phyloP scores from a whole-genome alignment of 2,329 filamentous ascomycete genomes.

The Phialophora verrucosa region DNA sequence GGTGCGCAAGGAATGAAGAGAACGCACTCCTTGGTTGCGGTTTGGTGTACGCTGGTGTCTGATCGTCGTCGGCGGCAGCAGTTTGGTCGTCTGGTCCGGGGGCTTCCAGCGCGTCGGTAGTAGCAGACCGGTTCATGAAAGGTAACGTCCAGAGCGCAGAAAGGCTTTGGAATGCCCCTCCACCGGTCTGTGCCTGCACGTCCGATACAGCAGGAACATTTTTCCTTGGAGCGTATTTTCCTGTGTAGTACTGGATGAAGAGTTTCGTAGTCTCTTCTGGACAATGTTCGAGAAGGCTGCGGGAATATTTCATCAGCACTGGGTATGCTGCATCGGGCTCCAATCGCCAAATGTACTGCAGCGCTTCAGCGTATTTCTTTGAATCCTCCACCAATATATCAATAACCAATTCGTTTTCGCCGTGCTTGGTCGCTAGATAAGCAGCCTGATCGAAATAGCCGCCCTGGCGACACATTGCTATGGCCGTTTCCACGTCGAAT shows the following conservation, averaged over 20 bases:
- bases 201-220: constrained; percentile 61
- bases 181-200: constrained; percentile 60
- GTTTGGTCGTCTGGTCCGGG: constrained; percentile 50
- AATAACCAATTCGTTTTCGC: constrained; percentile 90
- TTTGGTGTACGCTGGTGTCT: constrained; percentile 68
- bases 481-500: constrained; percentile 96
- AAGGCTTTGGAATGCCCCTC: constrained; percentile 82
- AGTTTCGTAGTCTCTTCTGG: constrained; percentile 80
- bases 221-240: constrained; percentile 75
- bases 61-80: constrained; percentile 37
- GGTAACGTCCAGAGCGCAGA: constrained; percentile 82
- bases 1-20: constrained; percentile 93
- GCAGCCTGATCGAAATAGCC: constrained; percentile 97
- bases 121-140: constrained; percentile 73
- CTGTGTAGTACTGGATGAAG: constrained; percentile 95
- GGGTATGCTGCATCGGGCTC: constrained; percentile 81
- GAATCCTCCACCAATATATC: constrained; percentile 96
- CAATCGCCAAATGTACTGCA: constrained; percentile 89
- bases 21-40: constrained; percentile 89
- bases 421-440: constrained; percentile 91
- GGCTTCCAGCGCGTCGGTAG: constrained; percentile 56
- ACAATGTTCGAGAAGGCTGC: constrained; percentile 86
- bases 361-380: constrained; percentile 83
- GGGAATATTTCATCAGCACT: constrained; percentile 93
- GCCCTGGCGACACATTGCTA: constrained; percentile 95